Evolutionary conservation across 2,329 filamentous ascomycete genomes (phyloP).

Genomic region (Podosphaera fusca): DNA sequence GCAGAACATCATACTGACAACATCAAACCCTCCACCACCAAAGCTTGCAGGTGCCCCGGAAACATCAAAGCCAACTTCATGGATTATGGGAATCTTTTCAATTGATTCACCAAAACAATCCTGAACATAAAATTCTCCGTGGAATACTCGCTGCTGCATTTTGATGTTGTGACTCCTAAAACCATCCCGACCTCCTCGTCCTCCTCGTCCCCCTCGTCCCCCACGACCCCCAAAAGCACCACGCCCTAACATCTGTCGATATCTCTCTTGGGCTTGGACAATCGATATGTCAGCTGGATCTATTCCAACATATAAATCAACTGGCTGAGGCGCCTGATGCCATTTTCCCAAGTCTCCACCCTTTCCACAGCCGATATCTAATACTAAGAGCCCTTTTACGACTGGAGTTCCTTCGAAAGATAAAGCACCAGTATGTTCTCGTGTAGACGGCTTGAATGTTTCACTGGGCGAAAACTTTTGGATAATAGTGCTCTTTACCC

Average conservation of each 20-base stretch:
- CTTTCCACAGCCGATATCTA: constrained; percentile 93
- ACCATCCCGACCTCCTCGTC: constrained; percentile 28
- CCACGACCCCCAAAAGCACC: constrained; percentile 18
- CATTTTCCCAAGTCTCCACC: constrained; percentile 90
- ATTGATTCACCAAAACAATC: constrained; percentile 80
- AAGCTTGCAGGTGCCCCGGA: constrained; percentile 45
- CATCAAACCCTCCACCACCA: constrained; percentile 66
- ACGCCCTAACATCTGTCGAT: constrained; percentile 43
- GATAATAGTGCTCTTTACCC: constrained; percentile 93
- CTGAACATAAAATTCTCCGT: constrained; percentile 71
- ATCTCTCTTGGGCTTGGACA: constrained; percentile 69
- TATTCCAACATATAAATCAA: constrained; percentile 83
- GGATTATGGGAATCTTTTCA: constrained; percentile 58
- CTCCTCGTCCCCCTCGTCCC: constrained; percentile 21
- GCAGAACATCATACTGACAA: constrained; percentile 98
- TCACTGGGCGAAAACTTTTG: constrained; percentile 83
- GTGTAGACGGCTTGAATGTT: constrained; percentile 39
- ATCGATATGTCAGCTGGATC: constrained; percentile 88
- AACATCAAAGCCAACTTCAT: constrained; percentile 58
- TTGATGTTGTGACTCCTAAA: constrained; percentile 25
- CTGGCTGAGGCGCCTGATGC: constrained; percentile 75
- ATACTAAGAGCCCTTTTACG: constrained; percentile 44
- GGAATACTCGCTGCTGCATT: constrained; percentile 39
- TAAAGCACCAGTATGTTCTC: constrained; percentile 22
- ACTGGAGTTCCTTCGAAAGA: constrained; percentile 14